These are phyloP conservation scores for Neofusicoccum sp. DNA, from an alignment of 2,329 filamentous ascomycete genomes.

Conservation along the genomic window DNA sequence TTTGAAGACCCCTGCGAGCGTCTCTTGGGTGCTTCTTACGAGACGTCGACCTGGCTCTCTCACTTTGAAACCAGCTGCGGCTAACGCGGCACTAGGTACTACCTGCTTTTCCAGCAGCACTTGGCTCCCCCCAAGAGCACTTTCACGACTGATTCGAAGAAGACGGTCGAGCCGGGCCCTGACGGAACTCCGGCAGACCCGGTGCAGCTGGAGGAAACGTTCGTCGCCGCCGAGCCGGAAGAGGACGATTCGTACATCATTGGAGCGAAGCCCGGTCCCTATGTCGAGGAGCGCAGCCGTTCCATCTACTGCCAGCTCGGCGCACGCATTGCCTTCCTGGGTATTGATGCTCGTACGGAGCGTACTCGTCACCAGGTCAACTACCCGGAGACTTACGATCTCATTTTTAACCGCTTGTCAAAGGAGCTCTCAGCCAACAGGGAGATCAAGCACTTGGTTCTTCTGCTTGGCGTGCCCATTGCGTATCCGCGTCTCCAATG, in stretches of 20 bases:
- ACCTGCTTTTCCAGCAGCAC: constrained; percentile 70
- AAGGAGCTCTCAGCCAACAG: constrained; percentile 53
- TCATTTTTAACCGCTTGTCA: constrained; percentile 58
- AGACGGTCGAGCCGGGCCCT: constrained; percentile 48
- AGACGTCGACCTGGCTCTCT: background rate
- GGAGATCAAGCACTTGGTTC: constrained; percentile 61
- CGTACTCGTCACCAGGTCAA: constrained; percentile 92
- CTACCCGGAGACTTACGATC: constrained; percentile 65
- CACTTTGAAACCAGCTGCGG: background rate
- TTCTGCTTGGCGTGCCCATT: constrained; percentile 71
- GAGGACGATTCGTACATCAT: constrained; percentile 75
- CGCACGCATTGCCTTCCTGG: constrained; percentile 62
- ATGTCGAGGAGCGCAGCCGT: constrained; percentile 61
- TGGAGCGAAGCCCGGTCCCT: constrained; percentile 68
- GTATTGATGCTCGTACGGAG: constrained; percentile 63
- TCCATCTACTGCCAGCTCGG: constrained; percentile 64
- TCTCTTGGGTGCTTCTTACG: background rate
- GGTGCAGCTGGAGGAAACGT: constrained; percentile 71
- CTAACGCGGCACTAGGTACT: constrained; percentile 49
- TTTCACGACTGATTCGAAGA: constrained; percentile 71
- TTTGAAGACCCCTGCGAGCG: background rate
- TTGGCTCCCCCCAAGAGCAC: constrained; percentile 80
- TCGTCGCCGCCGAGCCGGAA: constrained; percentile 59
- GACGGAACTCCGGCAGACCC: constrained; percentile 61
- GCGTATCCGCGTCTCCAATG: constrained; percentile 76